Conservation (phyloP, 495 filamentous ascomycete genomes). For the Xylaria bambusicola region DNA sequence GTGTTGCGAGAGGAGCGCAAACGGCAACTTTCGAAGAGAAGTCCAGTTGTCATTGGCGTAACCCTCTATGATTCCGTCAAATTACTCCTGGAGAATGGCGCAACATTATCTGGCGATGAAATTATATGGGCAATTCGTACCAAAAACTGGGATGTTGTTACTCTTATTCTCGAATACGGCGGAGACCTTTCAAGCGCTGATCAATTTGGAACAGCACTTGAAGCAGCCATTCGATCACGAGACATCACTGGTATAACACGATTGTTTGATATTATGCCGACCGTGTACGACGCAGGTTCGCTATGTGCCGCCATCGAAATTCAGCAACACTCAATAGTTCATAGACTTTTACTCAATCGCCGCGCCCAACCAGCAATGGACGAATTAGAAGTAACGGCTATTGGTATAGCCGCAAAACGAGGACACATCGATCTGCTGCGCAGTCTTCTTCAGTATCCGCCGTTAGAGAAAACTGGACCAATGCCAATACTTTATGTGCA, state of each 20-base stretch:
- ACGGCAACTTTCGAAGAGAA: too few relatives aligned
- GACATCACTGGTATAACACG: not conserved
- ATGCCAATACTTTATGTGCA: not conserved
- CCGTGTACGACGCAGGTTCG: not conserved
- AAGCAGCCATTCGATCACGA: not conserved
- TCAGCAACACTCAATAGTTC: not conserved
- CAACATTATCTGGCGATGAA: not conserved
- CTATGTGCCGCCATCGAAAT: not conserved
- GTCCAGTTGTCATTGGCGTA: too few relatives aligned
- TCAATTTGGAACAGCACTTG: not conserved
- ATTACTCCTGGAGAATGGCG: not conserved
- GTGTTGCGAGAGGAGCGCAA: not conserved
- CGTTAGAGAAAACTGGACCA: not conserved
- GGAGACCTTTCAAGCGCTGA: too few relatives aligned
- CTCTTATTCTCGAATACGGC: not conserved
- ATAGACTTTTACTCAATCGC: not conserved
- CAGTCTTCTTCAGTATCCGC: not conserved
- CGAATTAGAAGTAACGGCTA: constrained; percentile 2
- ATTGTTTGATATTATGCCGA: not conserved
- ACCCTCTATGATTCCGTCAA: too few relatives aligned
- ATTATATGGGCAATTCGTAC: not conserved
- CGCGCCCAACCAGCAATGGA: not conserved
- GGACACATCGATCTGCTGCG: not conserved
- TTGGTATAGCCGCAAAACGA: not conserved
- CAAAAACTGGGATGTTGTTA: not conserved